Percentiles rank a stretch among this genome's conserved stretches.
Evolutionary conservation across 805 yeast genomes (phyloP).

Genomic region (Kazachstania kunashirensis): DNA sequence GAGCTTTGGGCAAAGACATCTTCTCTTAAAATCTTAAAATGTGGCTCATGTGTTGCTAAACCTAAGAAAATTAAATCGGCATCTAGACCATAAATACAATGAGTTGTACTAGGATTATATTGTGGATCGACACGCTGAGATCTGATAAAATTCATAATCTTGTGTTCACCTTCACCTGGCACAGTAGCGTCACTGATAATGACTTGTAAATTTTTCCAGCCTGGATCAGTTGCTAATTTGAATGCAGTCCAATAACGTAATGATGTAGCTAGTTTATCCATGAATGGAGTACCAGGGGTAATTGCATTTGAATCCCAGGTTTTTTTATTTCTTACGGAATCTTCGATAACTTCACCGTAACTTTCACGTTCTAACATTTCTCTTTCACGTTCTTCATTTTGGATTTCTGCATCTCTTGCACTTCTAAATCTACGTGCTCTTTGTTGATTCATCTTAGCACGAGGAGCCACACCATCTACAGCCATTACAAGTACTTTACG

Average conservation of each 20-base stretch:
- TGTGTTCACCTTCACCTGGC: constrained; percentile 99
- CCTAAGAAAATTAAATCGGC: constrained; percentile 96
- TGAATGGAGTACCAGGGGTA: constrained; percentile 98
- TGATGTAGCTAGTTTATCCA: constrained; percentile 79
- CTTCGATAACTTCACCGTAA: constrained; percentile 61
- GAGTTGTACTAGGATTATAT: constrained; percentile 88
- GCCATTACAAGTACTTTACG: constrained; percentile 88
- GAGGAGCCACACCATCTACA: constrained; percentile 97
- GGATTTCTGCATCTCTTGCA: constrained; percentile 81
- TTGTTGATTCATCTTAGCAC: constrained; percentile 97
- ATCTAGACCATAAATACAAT: constrained; percentile 93
- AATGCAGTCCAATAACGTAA: constrained; percentile 88
- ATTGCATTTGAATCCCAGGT: constrained; percentile 94
- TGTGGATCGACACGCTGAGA: constrained; percentile 79
- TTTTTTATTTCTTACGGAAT: constrained; percentile 58
- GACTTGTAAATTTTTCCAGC: constrained; percentile 84
- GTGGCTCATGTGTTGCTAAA: constrained; percentile 96
- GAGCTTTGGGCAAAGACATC: constrained; percentile 81
- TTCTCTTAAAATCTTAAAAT: constrained; percentile 85
- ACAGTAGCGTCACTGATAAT: constrained; percentile 92
- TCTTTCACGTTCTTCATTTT: constrained; percentile 58
- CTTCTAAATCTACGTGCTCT: constrained; percentile 87
- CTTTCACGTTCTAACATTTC: constrained; percentile 25
- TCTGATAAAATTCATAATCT: constrained; percentile 91
- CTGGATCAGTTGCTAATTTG: constrained; percentile 80